phyloP scores from a whole-genome alignment of 1,284 basidiomycete species.

The Fomitopsis palustris region DNA sequence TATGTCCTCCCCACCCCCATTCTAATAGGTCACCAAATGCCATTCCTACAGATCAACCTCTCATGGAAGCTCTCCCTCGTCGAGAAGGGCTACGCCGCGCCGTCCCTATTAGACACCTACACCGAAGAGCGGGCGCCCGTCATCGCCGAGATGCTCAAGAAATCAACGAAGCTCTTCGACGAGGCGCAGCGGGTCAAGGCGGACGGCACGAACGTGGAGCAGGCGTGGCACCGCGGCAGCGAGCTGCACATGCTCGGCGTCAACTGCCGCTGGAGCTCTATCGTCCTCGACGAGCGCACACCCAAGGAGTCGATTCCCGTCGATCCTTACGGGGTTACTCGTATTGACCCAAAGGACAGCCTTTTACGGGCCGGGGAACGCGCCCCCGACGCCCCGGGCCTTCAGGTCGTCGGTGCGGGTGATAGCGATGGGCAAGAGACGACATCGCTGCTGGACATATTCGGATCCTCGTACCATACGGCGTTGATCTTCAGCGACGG shows the following conservation, averaged over 20 bases:
- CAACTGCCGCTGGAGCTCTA: constrained; percentile 43
- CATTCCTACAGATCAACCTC: constrained; percentile 24
- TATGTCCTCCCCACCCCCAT: neutral
- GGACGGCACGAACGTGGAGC: neutral
- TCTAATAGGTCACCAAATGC: no score
- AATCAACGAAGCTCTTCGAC: constrained; percentile 13
- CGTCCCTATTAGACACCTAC: constrained; percentile 22
- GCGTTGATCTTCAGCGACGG: constrained; percentile 19
- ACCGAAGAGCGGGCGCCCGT: constrained; percentile 26
- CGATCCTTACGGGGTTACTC: constrained; percentile 16
- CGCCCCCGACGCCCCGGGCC: constrained; percentile 40
- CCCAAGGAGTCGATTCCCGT: constrained; percentile 11
- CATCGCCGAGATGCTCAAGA: constrained; percentile 23
- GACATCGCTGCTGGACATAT: constrained; percentile 15
- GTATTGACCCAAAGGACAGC: constrained; percentile 18
- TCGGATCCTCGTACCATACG: constrained; percentile 12
- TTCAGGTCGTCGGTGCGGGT: constrained; percentile 15
- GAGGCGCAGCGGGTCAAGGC: neutral
- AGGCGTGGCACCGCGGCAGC: constrained; percentile 10
- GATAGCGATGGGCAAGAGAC: neutral
- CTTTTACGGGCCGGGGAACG: constrained; percentile 41
- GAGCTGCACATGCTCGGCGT: constrained; percentile 38
- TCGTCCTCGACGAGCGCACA: constrained; percentile 37
- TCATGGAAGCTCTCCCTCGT: constrained; percentile 32
- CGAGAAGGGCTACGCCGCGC: constrained; percentile 20